A percentile compares a stretch with the other conserved stretches of the same genome.
Evolutionary conservation across 768 basidiomycete genomes (phyloP).

Genomic region (Amanita phalloides): DNA sequence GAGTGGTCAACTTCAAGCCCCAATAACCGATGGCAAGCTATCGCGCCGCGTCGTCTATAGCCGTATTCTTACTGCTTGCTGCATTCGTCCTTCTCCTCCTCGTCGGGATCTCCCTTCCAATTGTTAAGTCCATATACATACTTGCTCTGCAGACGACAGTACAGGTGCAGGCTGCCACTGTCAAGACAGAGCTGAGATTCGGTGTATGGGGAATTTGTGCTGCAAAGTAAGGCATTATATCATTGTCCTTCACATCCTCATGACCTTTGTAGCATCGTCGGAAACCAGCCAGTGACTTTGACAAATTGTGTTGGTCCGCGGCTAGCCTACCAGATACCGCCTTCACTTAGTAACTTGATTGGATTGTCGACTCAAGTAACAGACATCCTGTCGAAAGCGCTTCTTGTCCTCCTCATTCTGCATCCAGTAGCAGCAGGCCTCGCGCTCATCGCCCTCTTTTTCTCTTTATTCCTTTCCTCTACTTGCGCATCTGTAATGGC

Average conservation of each 20-base stretch:
- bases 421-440: conserved; percentile 59
- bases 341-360: conserved; percentile 26
- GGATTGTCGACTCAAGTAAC: conserved; percentile 35
- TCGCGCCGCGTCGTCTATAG: conserved; percentile 32
- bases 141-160: conserved; percentile 32
- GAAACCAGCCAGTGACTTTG: conserved; percentile 24
- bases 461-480: conserved; percentile 49
- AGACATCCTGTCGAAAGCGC: conserved; percentile 34
- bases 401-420: conserved; percentile 49
- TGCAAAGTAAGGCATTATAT: conserved; percentile 25
- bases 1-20: conserved; percentile 10
- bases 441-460: conserved; percentile 39
- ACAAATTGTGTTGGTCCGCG: conserved; percentile 50
- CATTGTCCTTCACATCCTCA: not conserved
- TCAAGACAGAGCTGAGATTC: conserved; percentile 54
- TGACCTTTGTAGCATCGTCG: conserved; percentile 13
- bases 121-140: conserved; percentile 61
- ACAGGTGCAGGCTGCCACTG: conserved; percentile 28
- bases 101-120: conserved; percentile 64
- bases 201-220: conserved; percentile 84
- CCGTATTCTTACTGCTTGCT: conserved; percentile 38
- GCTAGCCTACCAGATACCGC: conserved; percentile 61
- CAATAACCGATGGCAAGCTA: conserved; percentile 36
- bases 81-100: conserved; percentile 70
- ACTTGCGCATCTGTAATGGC: conserved; percentile 44